phyloP scores from a whole-genome alignment of 2,329 filamentous ascomycete species.

The Penicillium sp. region DNA sequence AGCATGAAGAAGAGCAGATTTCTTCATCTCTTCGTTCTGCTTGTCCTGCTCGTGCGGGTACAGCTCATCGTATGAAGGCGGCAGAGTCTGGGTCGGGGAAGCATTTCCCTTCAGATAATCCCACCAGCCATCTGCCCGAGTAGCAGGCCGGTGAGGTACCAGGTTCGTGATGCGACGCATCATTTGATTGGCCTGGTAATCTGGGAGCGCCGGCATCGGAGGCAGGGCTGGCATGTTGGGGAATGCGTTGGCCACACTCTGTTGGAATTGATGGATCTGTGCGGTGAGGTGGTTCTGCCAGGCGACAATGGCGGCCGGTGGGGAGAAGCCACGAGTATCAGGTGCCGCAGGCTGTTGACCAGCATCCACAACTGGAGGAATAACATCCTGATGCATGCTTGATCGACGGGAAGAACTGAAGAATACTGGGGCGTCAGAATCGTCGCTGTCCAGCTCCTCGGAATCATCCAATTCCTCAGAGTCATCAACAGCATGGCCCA shows the following conservation, averaged over 20 bases:
- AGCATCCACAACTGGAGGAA: slow-evolving; percentile 27
- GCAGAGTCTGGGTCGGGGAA: slow-evolving; percentile 56
- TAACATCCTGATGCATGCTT: slow-evolving; percentile 40
- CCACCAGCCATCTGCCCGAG: slow-evolving; percentile 63
- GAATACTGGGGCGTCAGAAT: slow-evolving; percentile 27
- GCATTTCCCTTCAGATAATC: slow-evolving; percentile 62
- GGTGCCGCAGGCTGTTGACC: slow-evolving; percentile 31
- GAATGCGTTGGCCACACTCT: slow-evolving; percentile 68
- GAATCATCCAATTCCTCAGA: slow-evolving; percentile 39
- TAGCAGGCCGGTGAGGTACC: slow-evolving; percentile 68
- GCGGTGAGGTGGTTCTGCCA: slow-evolving; percentile 74
- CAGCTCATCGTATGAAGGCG: slow-evolving; percentile 79
- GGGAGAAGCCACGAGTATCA: slow-evolving; percentile 47
- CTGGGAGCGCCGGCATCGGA: slow-evolving; percentile 67
- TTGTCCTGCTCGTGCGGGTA: slow-evolving; percentile 59
- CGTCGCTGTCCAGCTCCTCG: slow-evolving; percentile 29
- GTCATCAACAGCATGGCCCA: slow-evolving; percentile 48
- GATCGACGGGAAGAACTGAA: slow-evolving; percentile 40
- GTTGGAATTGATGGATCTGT: slow-evolving; percentile 77
- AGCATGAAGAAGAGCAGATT: slow-evolving; percentile 47
- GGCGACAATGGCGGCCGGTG: slow-evolving; percentile 68
- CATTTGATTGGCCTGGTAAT: slow-evolving; percentile 74
- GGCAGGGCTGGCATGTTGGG: slow-evolving; percentile 65
- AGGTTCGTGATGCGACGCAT: slow-evolving; percentile 74
- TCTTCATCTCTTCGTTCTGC: slow-evolving; percentile 48